Percentiles rank a stretch among this genome's conserved stretches.
Conservation (phyloP, 441 rosid species). For the Pelargonium citronellum region DNA sequence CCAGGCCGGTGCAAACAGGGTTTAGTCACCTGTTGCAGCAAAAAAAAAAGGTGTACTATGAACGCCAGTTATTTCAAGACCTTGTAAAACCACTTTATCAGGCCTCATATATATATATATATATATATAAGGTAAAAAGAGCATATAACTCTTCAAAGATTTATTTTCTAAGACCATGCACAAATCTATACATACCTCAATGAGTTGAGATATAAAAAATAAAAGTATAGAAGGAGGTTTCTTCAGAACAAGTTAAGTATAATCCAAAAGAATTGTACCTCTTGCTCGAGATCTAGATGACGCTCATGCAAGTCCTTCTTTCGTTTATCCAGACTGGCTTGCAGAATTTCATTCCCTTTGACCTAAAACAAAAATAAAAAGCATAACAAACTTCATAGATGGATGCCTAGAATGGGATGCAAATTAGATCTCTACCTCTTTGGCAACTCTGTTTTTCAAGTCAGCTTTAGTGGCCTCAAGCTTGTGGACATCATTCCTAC, state of each 20-base stretch:
- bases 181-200: no score
- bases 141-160: no score
- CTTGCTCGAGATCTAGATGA: constrained; percentile 73
- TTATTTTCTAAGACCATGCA: no score
- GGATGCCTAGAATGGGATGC: constrained; percentile 18
- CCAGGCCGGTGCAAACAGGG: no score
- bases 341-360: constrained; percentile 52
- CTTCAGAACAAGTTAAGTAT: not conserved
- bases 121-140: no score
- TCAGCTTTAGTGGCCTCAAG: constrained; percentile 64
- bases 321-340: constrained; percentile 54
- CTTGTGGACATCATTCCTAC: constrained; percentile 60
- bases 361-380: constrained; percentile 36
- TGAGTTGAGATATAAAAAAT: constrained; percentile 4
- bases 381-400: constrained; percentile 10
- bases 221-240: constrained; percentile 5
- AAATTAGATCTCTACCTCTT: constrained; percentile 48
- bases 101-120: no score
- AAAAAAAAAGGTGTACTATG: no score
- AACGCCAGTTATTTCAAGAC: not conserved
- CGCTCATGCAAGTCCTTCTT: constrained; percentile 58
- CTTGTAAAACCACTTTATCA: no score
- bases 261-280: constrained; percentile 42
- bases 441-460: constrained; percentile 53
- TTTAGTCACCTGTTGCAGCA: no score